Evolutionary conservation across 352 stramenopile genomes (phyloP), one percentile per base, ranked within the genome.

Genomic region (Albugo candida): DNA sequence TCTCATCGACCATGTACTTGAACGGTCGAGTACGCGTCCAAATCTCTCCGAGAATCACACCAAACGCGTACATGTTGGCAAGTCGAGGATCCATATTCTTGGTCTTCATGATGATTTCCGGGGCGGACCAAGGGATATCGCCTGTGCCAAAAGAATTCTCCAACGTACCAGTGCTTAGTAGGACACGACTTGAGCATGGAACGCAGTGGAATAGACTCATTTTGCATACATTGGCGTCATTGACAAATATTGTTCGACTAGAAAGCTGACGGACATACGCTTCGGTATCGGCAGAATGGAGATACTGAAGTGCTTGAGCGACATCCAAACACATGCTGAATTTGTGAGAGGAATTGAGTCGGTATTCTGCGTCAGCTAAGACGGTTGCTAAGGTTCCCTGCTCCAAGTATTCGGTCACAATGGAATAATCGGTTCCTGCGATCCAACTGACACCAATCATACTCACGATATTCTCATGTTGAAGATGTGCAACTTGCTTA

Each of bases 331-430:
- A 84, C 48, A 88, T 81, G 36, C 70, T 55, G 13, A 85, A 38
- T 41, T 83, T 78, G 13, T 50, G 64, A 16, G 56, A 51, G 21
- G 79, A 58, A 44, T 71, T 62, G 16, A 88, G 47, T 12, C 83
- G 61, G 13, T 72, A 45, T 18, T 83, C 61, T 0, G 55, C 50
- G 41, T 81, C 75, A 17, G 63, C 49, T 13, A 84, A 64, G 48
- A 88, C 54, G 1, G 62, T 60, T 45, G 64, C 66, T 17, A 87
- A 41, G 38, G 72, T 82, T 42, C 70, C 67, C 50, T 81, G 82
- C 36, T 76, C 65, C 64, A 83, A 68, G 48, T 76, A 88, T 55
- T 88, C 72, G 2, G 68, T 66, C 21, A 88, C 63, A 14, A 82
- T 60, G 5, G 67, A 63, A 36, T 84, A 85, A 54, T 88, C 75